Conservation (phyloP, 225 moss, liverwort and hornwort species). For the Polytrichum commune region DNA sequence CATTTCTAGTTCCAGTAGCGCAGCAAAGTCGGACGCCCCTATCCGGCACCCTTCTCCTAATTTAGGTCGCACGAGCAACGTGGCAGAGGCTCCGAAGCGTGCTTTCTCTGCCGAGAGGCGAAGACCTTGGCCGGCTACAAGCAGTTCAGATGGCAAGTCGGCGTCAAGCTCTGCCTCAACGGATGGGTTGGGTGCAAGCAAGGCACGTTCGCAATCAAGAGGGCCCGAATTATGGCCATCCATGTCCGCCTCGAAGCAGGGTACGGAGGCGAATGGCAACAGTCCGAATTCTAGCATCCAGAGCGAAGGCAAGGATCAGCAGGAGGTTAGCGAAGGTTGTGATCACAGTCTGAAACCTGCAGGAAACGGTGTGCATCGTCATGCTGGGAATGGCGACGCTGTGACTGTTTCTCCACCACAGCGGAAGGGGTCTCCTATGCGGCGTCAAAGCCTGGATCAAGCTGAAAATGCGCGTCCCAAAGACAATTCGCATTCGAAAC, state of each 20-base stretch:
- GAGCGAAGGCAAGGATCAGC: slow-evolving; percentile 32
- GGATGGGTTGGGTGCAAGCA: slow-evolving; percentile 27
- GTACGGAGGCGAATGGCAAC: slow-evolving; percentile 27
- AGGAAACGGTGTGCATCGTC: slow-evolving; percentile 68
- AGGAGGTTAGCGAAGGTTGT: slow-evolving; percentile 22
- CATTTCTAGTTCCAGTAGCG: slow-evolving; percentile 6
- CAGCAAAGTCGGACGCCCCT: slow-evolving; percentile 23
- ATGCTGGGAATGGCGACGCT: slow-evolving; percentile 10
- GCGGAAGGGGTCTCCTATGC: slow-evolving; percentile 86
- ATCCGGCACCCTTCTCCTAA: slow-evolving; percentile 92
- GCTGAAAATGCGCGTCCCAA: slow-evolving; percentile 74
- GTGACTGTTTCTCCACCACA: slow-evolving; percentile 33
- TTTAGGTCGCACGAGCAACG: slow-evolving; percentile 54
- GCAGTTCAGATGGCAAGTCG: slow-evolving; percentile 37
- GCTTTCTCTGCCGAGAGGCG: slow-evolving; percentile 91
- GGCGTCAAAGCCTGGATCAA: slow-evolving; percentile 80
- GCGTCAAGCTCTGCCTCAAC: slow-evolving; percentile 13
- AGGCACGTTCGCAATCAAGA: slow-evolving; percentile 34
- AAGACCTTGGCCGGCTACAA: slow-evolving; percentile 74
- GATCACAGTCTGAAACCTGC: slow-evolving; percentile 77
- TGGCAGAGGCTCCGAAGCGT: slow-evolving; percentile 63
- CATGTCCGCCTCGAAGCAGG: slow-evolving; percentile 38
- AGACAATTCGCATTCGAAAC: slow-evolving; percentile 61
- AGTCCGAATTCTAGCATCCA: slow-evolving; percentile 10
- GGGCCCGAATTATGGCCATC: slow-evolving; percentile 63